These are phyloP conservation scores for Claviceps fusiformis DNA, from an alignment of 2,329 filamentous ascomycete species.

Conservation along the genomic window DNA sequence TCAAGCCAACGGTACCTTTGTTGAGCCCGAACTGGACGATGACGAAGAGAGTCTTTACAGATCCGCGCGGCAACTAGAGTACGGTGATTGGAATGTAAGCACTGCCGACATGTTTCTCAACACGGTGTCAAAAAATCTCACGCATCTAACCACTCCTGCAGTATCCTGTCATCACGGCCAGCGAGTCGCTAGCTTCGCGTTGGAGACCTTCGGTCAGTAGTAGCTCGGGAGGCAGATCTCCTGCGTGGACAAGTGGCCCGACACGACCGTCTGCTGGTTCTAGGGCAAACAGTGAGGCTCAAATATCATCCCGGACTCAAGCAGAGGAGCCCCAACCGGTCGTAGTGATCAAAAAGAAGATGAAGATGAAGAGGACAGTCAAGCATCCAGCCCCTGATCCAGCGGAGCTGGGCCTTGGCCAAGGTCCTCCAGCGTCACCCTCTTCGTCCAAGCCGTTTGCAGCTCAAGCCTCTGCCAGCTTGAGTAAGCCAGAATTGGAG, in stretches of 20 bases:
- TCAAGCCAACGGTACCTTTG: slow-evolving; percentile 29
- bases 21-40: slow-evolving; percentile 43
- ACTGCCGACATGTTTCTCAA: not conserved
- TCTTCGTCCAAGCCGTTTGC: not conserved
- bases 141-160: slow-evolving; percentile 24
- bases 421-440: slow-evolving; percentile 9
- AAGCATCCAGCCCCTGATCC: slow-evolving; percentile 21
- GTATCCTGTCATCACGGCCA: slow-evolving; percentile 87
- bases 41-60: slow-evolving; percentile 61
- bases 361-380: slow-evolving; percentile 21
- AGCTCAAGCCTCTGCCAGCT: not conserved
- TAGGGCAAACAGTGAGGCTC: slow-evolving; percentile 1
- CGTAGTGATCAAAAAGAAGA: slow-evolving; percentile 24
- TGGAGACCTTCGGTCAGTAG: slow-evolving; percentile 29
- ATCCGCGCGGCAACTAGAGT: slow-evolving; percentile 60
- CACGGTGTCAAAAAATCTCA: not conserved
- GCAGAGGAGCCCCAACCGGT: slow-evolving; percentile 14
- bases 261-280: slow-evolving; percentile 10
- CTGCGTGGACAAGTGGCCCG: slow-evolving; percentile 12
- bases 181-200: slow-evolving; percentile 56
- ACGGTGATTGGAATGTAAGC: slow-evolving; percentile 88
- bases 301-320: not conserved
- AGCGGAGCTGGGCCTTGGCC: slow-evolving; percentile 13
- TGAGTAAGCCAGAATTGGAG: slow-evolving; percentile 5
- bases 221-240: slow-evolving; percentile 15